Percentiles rank a stretch among this genome's conserved stretches.
phyloP scores from a whole-genome alignment of 306 rosid genomes.

The Sicyos edulis region DNA sequence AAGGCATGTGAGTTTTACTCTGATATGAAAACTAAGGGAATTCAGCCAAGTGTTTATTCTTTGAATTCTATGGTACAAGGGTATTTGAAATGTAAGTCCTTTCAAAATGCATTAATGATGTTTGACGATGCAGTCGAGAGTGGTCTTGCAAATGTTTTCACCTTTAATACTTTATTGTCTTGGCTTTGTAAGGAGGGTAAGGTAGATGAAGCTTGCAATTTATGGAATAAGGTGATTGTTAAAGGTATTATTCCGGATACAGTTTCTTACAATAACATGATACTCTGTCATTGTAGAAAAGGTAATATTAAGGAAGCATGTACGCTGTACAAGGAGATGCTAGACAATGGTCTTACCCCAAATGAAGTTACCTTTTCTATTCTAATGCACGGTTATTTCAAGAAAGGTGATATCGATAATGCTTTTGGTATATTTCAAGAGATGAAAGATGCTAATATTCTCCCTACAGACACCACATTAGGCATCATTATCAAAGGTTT shows the following conservation, averaged over 20 bases:
- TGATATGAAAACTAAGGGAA: conserved; percentile 47
- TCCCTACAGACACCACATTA: conserved; percentile 41
- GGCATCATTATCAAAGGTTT: conserved; percentile 52
- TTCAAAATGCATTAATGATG: conserved; percentile 42
- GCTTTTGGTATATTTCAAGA: conserved; percentile 46
- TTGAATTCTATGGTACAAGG: conserved; percentile 44
- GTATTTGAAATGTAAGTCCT: conserved; percentile 33
- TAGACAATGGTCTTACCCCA: conserved; percentile 51
- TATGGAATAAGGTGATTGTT: conserved; percentile 51
- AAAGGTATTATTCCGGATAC: conserved; percentile 44
- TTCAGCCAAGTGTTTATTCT: conserved; percentile 36
- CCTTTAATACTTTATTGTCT: conserved; percentile 41
- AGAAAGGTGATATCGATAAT: conserved; percentile 37
- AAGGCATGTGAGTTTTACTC: conserved; percentile 54
- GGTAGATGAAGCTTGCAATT: conserved; percentile 45
- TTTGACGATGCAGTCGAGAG: conserved; percentile 59
- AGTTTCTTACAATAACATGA: conserved; percentile 59
- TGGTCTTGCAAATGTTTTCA: conserved; percentile 42
- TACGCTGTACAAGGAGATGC: conserved; percentile 39
- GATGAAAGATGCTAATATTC: conserved; percentile 51
- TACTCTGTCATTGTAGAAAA: conserved; percentile 52
- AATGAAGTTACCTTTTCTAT: conserved; percentile 42
- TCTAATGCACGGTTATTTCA: conserved; percentile 55
- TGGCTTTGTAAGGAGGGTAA: conserved; percentile 48
- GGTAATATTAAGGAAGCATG: conserved; percentile 48